A percentile compares a stretch with the other conserved stretches of the same genome.
phyloP scores from a whole-genome alignment of 495 filamentous ascomycete genomes.

The Thermothielavioides terrestris region DNA sequence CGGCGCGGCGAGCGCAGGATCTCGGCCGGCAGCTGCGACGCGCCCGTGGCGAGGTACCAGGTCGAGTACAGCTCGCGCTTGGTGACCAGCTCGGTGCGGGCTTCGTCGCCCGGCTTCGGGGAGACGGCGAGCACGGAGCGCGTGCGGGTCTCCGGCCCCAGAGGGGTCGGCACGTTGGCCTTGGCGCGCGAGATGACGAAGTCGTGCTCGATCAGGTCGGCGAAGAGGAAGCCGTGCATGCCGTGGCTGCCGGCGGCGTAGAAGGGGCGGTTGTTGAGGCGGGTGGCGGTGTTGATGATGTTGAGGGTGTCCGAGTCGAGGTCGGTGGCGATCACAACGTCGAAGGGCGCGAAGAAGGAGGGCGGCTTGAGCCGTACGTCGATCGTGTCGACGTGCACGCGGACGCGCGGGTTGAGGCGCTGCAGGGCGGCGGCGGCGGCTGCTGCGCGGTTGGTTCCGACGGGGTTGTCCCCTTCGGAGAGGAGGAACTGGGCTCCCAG shows the following conservation, averaged over 20 bases:
- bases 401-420: slow-evolving; percentile 84
- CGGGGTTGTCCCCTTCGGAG: slow-evolving; percentile 48
- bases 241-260: slow-evolving; percentile 85
- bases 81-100: slow-evolving; percentile 72
- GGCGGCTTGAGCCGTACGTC: slow-evolving; percentile 55
- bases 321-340: slow-evolving; percentile 87
- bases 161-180: slow-evolving; percentile 58
- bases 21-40: slow-evolving; percentile 62
- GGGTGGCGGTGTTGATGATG: slow-evolving; percentile 73
- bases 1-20: slow-evolving; percentile 56
- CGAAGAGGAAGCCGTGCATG: slow-evolving; percentile 90
- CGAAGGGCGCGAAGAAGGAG: slow-evolving; percentile 67
- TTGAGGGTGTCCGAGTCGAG: slow-evolving; percentile 63
- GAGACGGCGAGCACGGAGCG: slow-evolving; percentile 62
- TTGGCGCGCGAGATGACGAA: slow-evolving; percentile 80
- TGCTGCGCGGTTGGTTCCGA: slow-evolving; percentile 80
- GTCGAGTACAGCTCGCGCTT: slow-evolving; percentile 86
- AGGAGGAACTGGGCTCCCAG: slow-evolving; percentile 86
- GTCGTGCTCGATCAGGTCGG: slow-evolving; percentile 79
- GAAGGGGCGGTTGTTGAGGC: slow-evolving; percentile 65
- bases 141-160: slow-evolving; percentile 64
- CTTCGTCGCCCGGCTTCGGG: slow-evolving; percentile 58
- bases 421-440: slow-evolving; percentile 70
- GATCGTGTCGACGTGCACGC: slow-evolving; percentile 57
- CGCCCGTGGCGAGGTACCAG: slow-evolving; percentile 64